Evolutionary conservation across 495 filamentous ascomycete genomes (phyloP).

Genomic region (Recurvomyces mirabilis): DNA sequence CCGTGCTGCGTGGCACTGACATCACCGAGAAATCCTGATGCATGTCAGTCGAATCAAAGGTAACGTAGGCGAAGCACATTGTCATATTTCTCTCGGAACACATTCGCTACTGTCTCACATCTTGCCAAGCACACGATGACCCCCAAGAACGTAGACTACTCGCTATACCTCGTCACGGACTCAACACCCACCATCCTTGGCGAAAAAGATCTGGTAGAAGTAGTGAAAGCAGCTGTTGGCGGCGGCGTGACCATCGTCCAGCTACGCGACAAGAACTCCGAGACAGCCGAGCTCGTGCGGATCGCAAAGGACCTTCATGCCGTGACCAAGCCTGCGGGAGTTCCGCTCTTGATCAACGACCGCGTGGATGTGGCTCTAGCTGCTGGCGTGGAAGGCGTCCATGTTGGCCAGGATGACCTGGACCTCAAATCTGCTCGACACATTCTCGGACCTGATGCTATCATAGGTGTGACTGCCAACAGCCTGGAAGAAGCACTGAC

Average conservation of each 20-base stretch:
- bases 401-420: conserved; percentile 92
- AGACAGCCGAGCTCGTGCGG: conserved; percentile 60
- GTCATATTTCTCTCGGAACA: too few species aligned
- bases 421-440: conserved; percentile 54
- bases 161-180: conserved; percentile 86
- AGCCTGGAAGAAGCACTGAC: conserved; percentile 53
- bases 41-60: too few species aligned
- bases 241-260: conserved; percentile 85
- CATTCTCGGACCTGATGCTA: conserved; percentile 59
- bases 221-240: conserved; percentile 65
- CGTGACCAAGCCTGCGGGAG: conserved; percentile 51
- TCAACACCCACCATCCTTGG: conserved; percentile 71
- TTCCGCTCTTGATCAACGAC: conserved; percentile 90
- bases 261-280: conserved; percentile 76
- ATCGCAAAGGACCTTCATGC: conserved; percentile 59
- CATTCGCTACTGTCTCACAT: too few species aligned
- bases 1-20: too few species aligned
- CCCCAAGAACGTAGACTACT: too few species aligned
- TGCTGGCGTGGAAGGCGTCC: conserved; percentile 76
- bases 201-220: conserved; percentile 52
- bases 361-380: conserved; percentile 86
- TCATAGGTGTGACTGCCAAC: conserved; percentile 62
- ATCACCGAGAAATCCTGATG: too few species aligned
- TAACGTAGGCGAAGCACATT: too few species aligned
- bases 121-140: too few species aligned